Evolutionary conservation across 345 rosid genomes (phyloP), one percentile per base, ranked within the genome.

Genomic region (Gossypium longicalyx): DNA sequence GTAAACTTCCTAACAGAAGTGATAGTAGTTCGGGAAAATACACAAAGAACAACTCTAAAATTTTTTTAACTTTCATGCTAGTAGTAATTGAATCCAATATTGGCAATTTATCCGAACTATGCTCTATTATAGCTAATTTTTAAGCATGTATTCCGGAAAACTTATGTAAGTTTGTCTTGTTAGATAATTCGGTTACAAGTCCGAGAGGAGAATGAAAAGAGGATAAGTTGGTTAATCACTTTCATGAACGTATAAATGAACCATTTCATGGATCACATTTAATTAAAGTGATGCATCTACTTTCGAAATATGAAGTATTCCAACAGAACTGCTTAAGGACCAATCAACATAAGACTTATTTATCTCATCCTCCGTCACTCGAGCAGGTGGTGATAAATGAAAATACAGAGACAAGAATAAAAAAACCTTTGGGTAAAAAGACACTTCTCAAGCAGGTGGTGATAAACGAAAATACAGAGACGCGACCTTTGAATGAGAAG

Each of bases 181-280:
- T 93, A 16, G 87, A 83, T 60, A 84, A 78, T 44, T 80, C 88
- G 0, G 64, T 73, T n/a, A 76, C 70, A 1, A 72, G 72, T 56
- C 9, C 43, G 1, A 56, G 66, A 23, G 62, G 52, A 17, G 19
- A 3, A 27, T 0, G 68, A 16, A 63, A 79, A 7, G 79, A 73
- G 11, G 74, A 62, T 49, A 38, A 17, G 17, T 44, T 71, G 0
- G 80, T 84, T 1, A 44, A 47, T 70, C 70, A 81, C 16, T 45
- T 34, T 10, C 88, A 86, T 51, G 82, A 85, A 4, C 74, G 87
- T 56, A 27, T 76, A 44, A 54, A 74, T 5, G 85, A 85, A 68
- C 97, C 96, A 2, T 87, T 93, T 56, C 97, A 93, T 11, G 98
- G 98, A 69, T 83, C 93, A 5, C 88, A 87, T 15, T 79, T 93